These are phyloP conservation scores for Gardenia jasminoides DNA, from an alignment of 257 asterid species.

Conservation along the genomic window DNA sequence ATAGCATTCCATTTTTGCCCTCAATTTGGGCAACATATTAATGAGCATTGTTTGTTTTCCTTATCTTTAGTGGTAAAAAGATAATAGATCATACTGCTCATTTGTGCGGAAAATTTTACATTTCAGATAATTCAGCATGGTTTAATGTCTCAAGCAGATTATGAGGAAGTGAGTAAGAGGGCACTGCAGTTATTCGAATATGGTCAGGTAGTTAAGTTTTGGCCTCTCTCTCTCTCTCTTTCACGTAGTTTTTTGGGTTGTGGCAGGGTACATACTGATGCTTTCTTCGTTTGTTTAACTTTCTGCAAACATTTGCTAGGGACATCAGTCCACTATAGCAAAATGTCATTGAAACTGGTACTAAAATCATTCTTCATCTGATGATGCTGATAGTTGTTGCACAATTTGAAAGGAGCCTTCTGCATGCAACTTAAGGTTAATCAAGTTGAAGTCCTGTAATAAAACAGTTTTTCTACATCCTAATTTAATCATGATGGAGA, in stretches of 20 bases:
- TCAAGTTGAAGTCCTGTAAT: neutral
- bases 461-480: neutral
- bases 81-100: neutral
- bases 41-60: neutral
- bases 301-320: neutral
- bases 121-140: constrained; percentile 72
- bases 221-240: neutral
- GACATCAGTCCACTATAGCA: neutral
- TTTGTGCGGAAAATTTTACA: constrained; percentile 17
- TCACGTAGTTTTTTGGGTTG: neutral
- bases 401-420: neutral
- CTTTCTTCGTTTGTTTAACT: neutral
- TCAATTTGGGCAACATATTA: neutral
- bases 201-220: constrained; percentile 64
- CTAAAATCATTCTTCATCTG: neutral
- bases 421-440: neutral
- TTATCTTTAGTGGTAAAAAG: neutral
- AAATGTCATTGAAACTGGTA: neutral
- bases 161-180: constrained; percentile 66
- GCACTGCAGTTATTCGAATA: constrained; percentile 76
- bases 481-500: neutral
- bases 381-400: neutral
- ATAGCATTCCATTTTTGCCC: neutral
- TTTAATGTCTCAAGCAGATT: constrained; percentile 79
- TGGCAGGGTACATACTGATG: neutral